Evolutionary conservation across 805 yeast species (phyloP), one percentile per base, ranked within the genome.

Genomic region (Pichia ethanolica): DNA sequence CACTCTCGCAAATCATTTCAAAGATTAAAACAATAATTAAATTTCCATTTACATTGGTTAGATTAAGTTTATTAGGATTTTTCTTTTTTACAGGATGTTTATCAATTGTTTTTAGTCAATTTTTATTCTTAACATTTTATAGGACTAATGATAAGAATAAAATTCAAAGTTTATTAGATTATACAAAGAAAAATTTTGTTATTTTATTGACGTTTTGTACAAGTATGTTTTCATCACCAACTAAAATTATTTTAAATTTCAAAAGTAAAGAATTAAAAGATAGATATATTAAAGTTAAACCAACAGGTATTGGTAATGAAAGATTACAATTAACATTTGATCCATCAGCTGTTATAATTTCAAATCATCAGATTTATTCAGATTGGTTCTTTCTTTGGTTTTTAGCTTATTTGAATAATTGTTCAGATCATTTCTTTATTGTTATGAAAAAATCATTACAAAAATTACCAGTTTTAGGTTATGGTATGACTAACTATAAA

Each of bases 321-420:
- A 37, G 26, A 27, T 35, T 52, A 6, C 25, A 44, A 10, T 45
- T 62, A 14, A 54, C 49, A 5, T 51, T 67, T 7, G 64, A 63
- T 38, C 51, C 55, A 14, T 53, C 53, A 13, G 70, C 71, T 12
- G 58, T 91, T 2, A 63, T 84, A 42, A 82, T 90, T 35, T 79
- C 93, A n/a, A 91, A 91, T 62, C 98, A 91, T 66, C 97, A 90
- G 68, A 83, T 91, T 27, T 91, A 91, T 64, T 81, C 91, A 4
- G 99, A 91, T 64, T 91, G 99, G 99, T 73, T 86, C 10, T 89
- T 79, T 58, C 57, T 89, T 48, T 91, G 99, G 99, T 91, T 87
- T 79, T 52, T 86, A 25, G 71, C 86, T 0, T 85, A 87, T 63
- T 75, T 89, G 6, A 78, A 88, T 11, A 65, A 73, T n/a, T 65